phyloP scores from a whole-genome alignment of 208 protist species.

The Leishmania arabica region DNA sequence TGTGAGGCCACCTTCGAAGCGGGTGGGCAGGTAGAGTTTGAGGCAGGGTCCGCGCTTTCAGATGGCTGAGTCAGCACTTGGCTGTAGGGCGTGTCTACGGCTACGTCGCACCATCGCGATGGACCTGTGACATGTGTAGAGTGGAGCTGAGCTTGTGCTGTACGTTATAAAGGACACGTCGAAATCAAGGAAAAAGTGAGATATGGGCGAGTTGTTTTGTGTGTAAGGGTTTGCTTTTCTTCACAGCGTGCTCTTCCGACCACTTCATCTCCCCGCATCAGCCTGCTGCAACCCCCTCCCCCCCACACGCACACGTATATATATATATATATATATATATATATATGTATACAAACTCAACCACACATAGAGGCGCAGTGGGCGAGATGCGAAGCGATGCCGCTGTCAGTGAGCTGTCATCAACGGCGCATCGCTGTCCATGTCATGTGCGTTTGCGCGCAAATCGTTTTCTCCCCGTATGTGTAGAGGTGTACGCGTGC shows the following conservation, averaged over 20 bases:
- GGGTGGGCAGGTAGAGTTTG: background rate
- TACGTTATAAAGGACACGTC: background rate
- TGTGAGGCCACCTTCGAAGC: background rate
- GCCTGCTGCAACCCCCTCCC: background rate
- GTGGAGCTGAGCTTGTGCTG: background rate
- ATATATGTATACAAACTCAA: background rate
- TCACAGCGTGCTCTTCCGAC: background rate
- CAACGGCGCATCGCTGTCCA: background rate
- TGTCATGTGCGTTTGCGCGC: background rate
- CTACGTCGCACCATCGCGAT: background rate
- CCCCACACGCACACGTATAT: too few species aligned
- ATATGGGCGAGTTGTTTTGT: background rate
- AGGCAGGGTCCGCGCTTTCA: background rate
- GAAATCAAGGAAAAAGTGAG: too few species aligned
- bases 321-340: background rate
- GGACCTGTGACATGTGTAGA: background rate
- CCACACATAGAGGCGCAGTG: background rate
- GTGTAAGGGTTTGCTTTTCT: background rate
- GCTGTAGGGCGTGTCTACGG: background rate
- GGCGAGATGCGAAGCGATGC: background rate
- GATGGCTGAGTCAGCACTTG: background rate
- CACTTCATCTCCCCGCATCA: background rate
- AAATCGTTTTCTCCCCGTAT: slow-evolving; percentile 6
- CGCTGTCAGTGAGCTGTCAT: background rate
- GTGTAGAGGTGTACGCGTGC: background rate